Conservation (phyloP, 176 grass and related monocot species). For the Pontederia crassipes region DNA sequence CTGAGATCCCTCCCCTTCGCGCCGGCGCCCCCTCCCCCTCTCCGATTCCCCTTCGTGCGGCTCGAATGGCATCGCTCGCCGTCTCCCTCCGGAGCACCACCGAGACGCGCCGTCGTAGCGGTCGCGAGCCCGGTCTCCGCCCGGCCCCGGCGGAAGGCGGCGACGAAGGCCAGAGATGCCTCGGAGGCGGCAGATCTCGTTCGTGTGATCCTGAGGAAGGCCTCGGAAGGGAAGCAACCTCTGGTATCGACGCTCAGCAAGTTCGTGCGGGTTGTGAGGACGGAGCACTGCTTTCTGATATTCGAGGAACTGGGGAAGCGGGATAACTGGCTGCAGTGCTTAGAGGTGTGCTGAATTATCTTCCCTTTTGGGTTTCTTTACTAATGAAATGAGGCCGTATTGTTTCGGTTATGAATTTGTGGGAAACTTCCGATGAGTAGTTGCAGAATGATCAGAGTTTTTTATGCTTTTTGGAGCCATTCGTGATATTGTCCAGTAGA, state of each 20-base stretch:
- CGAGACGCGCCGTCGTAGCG: not conserved
- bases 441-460: not conserved
- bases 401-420: not conserved
- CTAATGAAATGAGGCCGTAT: not conserved
- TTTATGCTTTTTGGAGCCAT: no score
- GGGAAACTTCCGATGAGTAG: not conserved
- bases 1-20: not conserved
- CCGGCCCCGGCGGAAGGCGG: not conserved
- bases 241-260: conserved; percentile 56
- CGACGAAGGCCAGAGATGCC: conserved; percentile 14
- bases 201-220: conserved; percentile 44
- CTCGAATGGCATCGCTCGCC: not conserved
- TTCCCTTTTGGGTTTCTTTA: not conserved
- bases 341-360: conserved; percentile 34
- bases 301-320: conserved; percentile 86
- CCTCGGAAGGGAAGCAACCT: conserved; percentile 48
- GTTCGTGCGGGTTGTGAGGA: conserved; percentile 62
- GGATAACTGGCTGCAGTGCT: conserved; percentile 78
- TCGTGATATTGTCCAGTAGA: no score
- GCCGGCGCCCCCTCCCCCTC: not conserved
- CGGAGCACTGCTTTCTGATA: conserved; percentile 84
- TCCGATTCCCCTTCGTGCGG: not conserved
- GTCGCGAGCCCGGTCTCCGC: conserved; percentile 5
- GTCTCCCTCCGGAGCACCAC: not conserved
- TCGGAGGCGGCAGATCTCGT: conserved; percentile 45